Evolutionary conservation across 305 asterid species (phyloP).

Genomic region (Fraxinus xanthoxyloides): DNA sequence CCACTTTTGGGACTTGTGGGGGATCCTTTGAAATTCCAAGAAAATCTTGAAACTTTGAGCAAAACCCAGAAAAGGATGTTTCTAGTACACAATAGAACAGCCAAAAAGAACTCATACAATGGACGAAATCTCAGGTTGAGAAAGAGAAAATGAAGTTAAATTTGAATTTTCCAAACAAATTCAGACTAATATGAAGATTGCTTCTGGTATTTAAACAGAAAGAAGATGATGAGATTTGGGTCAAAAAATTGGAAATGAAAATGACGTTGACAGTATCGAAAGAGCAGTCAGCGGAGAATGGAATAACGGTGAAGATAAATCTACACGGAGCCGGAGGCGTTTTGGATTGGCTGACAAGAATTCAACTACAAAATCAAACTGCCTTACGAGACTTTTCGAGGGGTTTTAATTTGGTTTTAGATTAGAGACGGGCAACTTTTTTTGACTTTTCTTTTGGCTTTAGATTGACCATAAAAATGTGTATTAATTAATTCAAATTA

Average conservation of each 20-base stretch:
- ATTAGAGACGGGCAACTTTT: conserved; percentile 6
- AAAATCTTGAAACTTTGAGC: conserved; percentile 12
- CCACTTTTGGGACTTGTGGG: conserved; percentile 11
- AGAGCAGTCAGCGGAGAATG: conserved; percentile 32
- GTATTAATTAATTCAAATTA: neutral
- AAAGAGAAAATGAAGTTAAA: conserved; percentile 26
- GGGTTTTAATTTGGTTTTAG: neutral
- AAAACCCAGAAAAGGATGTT: conserved; percentile 17
- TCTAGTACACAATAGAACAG: neutral
- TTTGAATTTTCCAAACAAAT: conserved; percentile 20
- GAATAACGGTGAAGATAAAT: neutral
- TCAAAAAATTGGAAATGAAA: conserved; percentile 20
- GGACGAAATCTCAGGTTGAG: conserved; percentile 21
- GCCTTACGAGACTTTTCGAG: neutral
- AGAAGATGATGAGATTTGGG: conserved; percentile 15
- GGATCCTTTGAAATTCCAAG: conserved; percentile 17
- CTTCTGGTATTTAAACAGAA: neutral
- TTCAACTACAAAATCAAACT: conserved; percentile 10
- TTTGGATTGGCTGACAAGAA: neutral
- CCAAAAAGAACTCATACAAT: conserved; percentile 4
- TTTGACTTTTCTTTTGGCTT: conserved; percentile 15
- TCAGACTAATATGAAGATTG: neutral
- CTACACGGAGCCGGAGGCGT: conserved; percentile 31
- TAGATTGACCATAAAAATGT: neutral
- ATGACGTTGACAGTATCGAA: conserved; percentile 3